These are phyloP conservation scores for Diaporthe sp. DNA, from an alignment of 2,329 filamentous ascomycete genomes.

Conservation along the genomic window DNA sequence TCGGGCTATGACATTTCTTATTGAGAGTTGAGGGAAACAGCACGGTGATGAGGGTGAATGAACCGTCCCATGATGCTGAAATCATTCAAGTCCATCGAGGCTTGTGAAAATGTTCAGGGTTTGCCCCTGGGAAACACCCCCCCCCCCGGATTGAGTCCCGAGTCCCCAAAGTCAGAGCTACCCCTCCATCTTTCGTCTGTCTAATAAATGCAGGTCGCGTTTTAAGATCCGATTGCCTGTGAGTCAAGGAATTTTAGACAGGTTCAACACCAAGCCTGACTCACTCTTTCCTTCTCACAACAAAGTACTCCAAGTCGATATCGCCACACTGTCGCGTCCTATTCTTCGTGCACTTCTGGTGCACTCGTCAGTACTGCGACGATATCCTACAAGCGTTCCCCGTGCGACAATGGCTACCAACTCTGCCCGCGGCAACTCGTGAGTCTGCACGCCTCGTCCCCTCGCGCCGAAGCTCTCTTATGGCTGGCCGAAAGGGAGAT, in stretches of 20 bases:
- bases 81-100: not conserved
- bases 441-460: constrained; percentile 43
- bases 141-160: not conserved
- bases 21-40: not conserved
- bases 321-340: constrained; percentile 48
- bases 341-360: constrained; percentile 67
- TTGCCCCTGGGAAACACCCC: not conserved
- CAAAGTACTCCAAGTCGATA: constrained; percentile 24
- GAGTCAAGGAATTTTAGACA: constrained; percentile 33
- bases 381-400: constrained; percentile 55
- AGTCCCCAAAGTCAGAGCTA: constrained; percentile 9
- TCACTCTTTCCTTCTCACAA: constrained; percentile 22
- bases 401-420: constrained; percentile 72
- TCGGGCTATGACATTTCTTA: not conserved
- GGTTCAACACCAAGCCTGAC: constrained; percentile 22
- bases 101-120: not conserved
- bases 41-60: not conserved
- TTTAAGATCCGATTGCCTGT: constrained; percentile 7
- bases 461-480: not conserved
- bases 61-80: not conserved
- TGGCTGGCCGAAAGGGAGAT: not conserved
- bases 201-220: constrained; percentile 8
- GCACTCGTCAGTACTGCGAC: constrained; percentile 67
- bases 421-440: constrained; percentile 65
- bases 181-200: constrained; percentile 19